Percentiles rank a stretch among this genome's conserved stretches.
phyloP scores from a whole-genome alignment of 805 yeast genomes.

The Cyberlindnera mississippiensis region DNA sequence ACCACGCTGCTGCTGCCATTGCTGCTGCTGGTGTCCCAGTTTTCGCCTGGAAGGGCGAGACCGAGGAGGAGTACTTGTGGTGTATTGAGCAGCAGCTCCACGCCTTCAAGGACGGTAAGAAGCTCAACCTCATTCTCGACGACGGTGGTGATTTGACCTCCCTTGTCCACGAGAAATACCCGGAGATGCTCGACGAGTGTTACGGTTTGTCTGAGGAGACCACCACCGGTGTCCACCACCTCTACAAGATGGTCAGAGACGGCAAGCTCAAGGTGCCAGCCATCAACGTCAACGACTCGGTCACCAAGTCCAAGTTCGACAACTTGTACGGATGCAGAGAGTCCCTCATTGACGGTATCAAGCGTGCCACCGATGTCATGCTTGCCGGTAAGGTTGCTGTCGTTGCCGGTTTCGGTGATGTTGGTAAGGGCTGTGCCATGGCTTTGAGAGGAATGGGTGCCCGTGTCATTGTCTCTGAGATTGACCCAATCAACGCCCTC shows the following conservation, averaged over 20 bases:
- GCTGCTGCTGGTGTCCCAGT: constrained; percentile 99
- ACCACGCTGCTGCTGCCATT: constrained; percentile 99
- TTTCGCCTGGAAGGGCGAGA: constrained; percentile 99
- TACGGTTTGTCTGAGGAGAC: constrained; percentile 98
- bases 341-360: constrained; percentile 97
- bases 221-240: constrained; percentile 99
- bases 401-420: constrained; percentile 99
- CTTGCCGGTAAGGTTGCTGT: constrained; percentile 98
- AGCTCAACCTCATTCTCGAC: constrained; percentile 94
- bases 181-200: constrained; percentile 94
- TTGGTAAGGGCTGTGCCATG: constrained; percentile 99
- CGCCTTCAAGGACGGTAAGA: constrained; percentile 93
- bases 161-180: constrained; percentile 95
- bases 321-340: constrained; percentile 99
- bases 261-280: constrained; percentile 94
- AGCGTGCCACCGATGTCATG: constrained; percentile 99
- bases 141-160: constrained; percentile 99
- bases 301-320: constrained; percentile 98
- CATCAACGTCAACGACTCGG: constrained; percentile 97
- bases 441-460: constrained; percentile 99
- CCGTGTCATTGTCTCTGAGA: constrained; percentile 93
- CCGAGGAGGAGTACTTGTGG: constrained; percentile 99
- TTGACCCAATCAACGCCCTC: constrained; percentile 97
- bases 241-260: constrained; percentile 92
- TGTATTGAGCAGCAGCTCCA: constrained; percentile 99